Base-by-base conservation (phyloP, 495 filamentous ascomycete genomes). In the Tetracladium setigerum region DNA sequence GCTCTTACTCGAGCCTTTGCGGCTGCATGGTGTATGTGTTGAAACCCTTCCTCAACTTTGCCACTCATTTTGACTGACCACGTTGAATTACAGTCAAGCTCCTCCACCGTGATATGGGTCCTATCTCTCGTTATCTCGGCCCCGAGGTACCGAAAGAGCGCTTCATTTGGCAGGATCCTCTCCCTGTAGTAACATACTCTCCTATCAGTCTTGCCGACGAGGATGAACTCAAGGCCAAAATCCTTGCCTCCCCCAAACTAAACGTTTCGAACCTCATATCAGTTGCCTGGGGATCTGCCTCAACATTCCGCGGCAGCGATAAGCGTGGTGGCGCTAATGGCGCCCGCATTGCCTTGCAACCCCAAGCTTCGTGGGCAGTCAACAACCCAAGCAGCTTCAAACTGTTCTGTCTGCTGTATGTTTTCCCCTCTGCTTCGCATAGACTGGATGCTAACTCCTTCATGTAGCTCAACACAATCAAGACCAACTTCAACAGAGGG, bases 11-110 rank as follows among this genome's bases (percentile, higher is more conserved):
- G 35, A 47, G 50, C 50, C 22, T 52, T 52, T 47, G 50, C 44
- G 1, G 50, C 50, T 15, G 50, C 50, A 43, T 52, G 50, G 50
- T 52, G 50, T 52, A 52, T 41, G 50, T 52, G 9, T 43, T n/a
- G 11, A 47, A 37, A 22, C 35, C 31, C 36, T 34, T 46, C 36
- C 41, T 43, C 18, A n/a, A 19, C 14, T 9, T 47, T 10, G 7
- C 17, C 2, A 12, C 24, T 34, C n/a, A 2, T 35, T 45, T 31
- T 52, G 35, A 42, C 44, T 42, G 1, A 47, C 44, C 8, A 41
- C 47, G 30, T 10, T 11, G 32, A 44, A 41, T 33, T 42, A 47
- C 19, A 52, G 50, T 52, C 43, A 52, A 52, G 27, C 50, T 52
- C 38, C 24, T 42, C 14, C 50, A 52, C 22, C 50, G 50, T 19